Base-by-base conservation (phyloP, 306 rosid species). In the Cyclanthera cordifolia region DNA sequence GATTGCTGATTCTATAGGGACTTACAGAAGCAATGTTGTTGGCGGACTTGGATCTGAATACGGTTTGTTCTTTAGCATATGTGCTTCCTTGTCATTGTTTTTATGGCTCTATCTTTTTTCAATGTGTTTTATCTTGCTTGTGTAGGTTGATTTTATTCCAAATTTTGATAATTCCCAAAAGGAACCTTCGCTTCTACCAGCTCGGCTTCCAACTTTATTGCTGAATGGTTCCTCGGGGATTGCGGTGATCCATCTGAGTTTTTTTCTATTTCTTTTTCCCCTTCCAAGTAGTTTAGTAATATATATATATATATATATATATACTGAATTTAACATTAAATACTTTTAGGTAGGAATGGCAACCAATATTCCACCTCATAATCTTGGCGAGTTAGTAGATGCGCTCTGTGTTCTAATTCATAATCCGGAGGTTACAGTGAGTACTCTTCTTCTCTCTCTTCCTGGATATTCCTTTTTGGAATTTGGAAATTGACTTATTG, bases 151-250 rank as follows among this genome's bases (percentile, higher is more conserved):
- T 82, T 93, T 90, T 72, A 78, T 84, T 75, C 86, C 94, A 60
- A 93, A 93, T 83, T 93, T 93, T 74, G 99, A 93, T 84, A 82
- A 83, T 80, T 90, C 99, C 67, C 96, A 93, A 79, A 88, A 85
- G 79, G 99, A 93, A 76, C 96, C 99, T 21, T 83, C 90, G 52
- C 78, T 93, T 64, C 83, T 93, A 70, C 99, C 99, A 21, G 88
- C 99, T 75, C 96, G 99, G 14, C 90, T 93, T 65, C 99, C 99
- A 52, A 88, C 82, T 74, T 74, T 93, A 69, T 77, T 93, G 81
- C 78, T 93, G 80, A 93, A 93, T 77, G 99, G 99, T 74, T 82
- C 99, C 76, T 93, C 99, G 54, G 99, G 99, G 75, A 93, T 93
- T 80, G 99, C 99, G 90, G 99, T 93, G 82, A 49, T 78, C 61